phyloP scores from a whole-genome alignment of 257 asterid genomes.

The Plantago major region DNA sequence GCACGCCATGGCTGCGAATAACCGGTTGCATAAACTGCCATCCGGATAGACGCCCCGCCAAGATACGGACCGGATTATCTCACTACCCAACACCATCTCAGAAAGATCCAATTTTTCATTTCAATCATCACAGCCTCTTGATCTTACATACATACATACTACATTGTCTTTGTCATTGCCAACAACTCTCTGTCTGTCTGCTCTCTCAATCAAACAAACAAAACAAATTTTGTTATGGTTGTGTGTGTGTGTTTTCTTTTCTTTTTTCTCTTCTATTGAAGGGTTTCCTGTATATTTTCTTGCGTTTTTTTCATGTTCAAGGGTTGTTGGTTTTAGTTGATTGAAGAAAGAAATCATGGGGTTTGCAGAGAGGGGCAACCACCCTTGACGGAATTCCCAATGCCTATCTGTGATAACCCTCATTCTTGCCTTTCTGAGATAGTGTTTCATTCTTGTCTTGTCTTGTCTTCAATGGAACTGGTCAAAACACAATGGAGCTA shows the following conservation, averaged over 20 bases:
- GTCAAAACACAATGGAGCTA: background rate
- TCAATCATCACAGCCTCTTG: slow-evolving; percentile 19
- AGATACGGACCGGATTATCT: slow-evolving; percentile 17
- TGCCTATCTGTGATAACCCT: slow-evolving; percentile 1
- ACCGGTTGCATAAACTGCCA: slow-evolving; percentile 20
- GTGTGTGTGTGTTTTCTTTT: too few relatives aligned
- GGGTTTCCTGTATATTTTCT: background rate
- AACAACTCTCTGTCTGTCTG: too few relatives aligned
- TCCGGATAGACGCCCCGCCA: slow-evolving; percentile 28
- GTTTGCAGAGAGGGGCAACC: slow-evolving; percentile 22
- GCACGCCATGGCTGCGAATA: slow-evolving; percentile 27
- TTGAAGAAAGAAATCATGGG: slow-evolving; percentile 17
- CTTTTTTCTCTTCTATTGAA: too few relatives aligned
- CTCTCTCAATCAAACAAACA: too few relatives aligned
- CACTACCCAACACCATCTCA: background rate
- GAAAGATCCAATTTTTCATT: background rate
- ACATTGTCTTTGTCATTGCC: too few relatives aligned
- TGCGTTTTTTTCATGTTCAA: too few relatives aligned
- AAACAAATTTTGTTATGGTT: too few relatives aligned
- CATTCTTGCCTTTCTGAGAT: background rate
- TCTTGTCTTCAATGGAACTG: too few relatives aligned
- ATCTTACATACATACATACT: too few relatives aligned
- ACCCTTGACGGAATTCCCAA: slow-evolving; percentile 19
- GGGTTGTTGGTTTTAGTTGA: slow-evolving; percentile 12
- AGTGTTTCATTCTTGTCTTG: too few relatives aligned